Conservation (phyloP, 2,329 filamentous ascomycete genomes). For the Nemania abortiva region DNA sequence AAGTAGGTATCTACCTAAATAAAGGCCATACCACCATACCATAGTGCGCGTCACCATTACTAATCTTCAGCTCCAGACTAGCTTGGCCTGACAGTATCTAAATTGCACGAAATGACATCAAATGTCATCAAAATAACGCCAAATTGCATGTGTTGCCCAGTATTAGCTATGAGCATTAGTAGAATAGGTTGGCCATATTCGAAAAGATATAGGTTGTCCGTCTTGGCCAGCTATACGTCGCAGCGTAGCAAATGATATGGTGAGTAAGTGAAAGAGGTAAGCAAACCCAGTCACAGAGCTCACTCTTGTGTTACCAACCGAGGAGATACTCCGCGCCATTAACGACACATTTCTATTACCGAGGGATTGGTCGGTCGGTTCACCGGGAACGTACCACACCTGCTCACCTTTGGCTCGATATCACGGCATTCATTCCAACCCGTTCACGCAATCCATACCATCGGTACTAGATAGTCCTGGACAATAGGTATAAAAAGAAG, state of each 20-base stretch:
- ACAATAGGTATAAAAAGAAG: background rate
- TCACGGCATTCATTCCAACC: slow-evolving; percentile 11
- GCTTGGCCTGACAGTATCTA: slow-evolving; percentile 9
- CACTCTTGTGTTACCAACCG: no score
- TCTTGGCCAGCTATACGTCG: background rate
- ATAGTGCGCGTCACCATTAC: slow-evolving; percentile 17
- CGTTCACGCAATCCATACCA: slow-evolving; percentile 25
- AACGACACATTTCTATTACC: background rate
- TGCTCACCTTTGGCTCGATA: slow-evolving; percentile 3
- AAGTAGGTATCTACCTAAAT: background rate
- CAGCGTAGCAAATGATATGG: background rate
- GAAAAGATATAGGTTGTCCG: no score
- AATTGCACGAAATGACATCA: slow-evolving; percentile 33
- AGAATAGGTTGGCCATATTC: background rate
- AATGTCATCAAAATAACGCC: slow-evolving; percentile 32
- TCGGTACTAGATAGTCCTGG: slow-evolving; percentile 6
- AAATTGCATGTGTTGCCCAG: background rate
- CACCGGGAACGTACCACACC: slow-evolving; percentile 17
- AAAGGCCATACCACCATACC: background rate
- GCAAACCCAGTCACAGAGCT: no score
- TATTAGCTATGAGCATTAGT: background rate
- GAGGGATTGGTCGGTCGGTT: background rate
- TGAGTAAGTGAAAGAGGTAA: background rate
- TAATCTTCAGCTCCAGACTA: slow-evolving; percentile 19
- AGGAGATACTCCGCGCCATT: background rate